A percentile compares a stretch with the other conserved stretches of the same genome.
phyloP scores from a whole-genome alignment of 202 grass and related monocot species.

The Miscanthus sacchariflorus region DNA sequence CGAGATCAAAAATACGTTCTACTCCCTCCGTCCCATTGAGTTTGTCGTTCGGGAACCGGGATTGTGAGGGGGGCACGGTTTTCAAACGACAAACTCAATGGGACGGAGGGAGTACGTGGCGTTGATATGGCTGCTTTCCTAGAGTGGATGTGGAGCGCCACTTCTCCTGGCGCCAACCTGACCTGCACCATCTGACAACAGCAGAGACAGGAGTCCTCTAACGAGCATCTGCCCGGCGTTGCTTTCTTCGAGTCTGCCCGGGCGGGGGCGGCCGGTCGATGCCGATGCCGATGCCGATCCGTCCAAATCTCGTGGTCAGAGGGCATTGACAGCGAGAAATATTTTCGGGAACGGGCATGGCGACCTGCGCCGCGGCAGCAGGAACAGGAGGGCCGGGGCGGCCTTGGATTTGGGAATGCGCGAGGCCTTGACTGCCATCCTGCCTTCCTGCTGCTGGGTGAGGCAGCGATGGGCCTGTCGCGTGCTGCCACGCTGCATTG shows the following conservation, averaged over 20 bases:
- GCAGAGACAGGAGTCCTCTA: too few species aligned
- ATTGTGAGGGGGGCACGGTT: too few species aligned
- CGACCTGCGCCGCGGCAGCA: constrained; percentile 22
- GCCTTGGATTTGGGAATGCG: constrained; percentile 59
- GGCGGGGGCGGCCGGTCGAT: not conserved
- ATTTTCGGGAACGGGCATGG: constrained; percentile 45
- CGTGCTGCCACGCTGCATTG: constrained; percentile 23
- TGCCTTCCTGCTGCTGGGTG: constrained; percentile 31
- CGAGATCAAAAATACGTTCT: too few species aligned
- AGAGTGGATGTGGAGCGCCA: too few species aligned
- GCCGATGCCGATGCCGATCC: not conserved
- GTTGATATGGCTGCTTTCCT: too few species aligned
- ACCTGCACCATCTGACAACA: too few species aligned
- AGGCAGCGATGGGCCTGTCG: not conserved
- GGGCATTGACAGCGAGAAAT: constrained; percentile 31
- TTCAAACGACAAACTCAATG: too few species aligned
- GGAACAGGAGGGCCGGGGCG: not conserved
- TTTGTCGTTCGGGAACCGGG: too few species aligned
- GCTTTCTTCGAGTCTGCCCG: not conserved
- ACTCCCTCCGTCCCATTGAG: too few species aligned
- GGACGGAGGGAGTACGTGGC: too few species aligned
- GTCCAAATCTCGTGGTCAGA: constrained; percentile 40
- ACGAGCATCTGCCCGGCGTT: too few species aligned
- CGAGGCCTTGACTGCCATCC: constrained; percentile 51
- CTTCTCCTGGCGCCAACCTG: too few species aligned